These are phyloP conservation scores for Globisporangium polare DNA, from an alignment of 352 stramenopile genomes.

Conservation along the genomic window DNA sequence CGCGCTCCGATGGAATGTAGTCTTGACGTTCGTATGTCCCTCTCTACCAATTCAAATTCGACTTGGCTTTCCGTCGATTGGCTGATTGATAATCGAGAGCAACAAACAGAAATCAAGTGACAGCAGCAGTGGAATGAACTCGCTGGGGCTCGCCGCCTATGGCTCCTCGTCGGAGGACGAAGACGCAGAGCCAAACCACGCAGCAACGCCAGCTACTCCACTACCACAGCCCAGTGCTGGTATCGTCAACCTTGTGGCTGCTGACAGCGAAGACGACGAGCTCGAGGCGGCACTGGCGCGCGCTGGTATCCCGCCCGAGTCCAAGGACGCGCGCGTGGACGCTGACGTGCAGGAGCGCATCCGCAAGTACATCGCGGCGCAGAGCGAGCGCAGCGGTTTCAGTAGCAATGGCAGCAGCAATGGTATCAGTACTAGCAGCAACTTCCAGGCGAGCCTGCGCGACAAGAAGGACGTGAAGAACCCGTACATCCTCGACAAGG, in stretches of 20 bases:
- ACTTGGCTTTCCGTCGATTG: neutral
- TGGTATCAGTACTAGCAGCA: neutral
- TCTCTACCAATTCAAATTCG: neutral
- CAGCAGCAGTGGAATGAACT: slow-evolving; percentile 20
- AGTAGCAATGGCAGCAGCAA: slow-evolving; percentile 5
- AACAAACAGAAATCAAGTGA: neutral
- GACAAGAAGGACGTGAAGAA: slow-evolving; percentile 85
- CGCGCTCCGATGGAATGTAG: neutral
- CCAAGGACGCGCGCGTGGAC: slow-evolving; percentile 14
- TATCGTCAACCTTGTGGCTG: neutral
- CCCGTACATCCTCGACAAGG: slow-evolving; percentile 83
- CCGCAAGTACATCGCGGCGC: slow-evolving; percentile 46
- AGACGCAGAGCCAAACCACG: slow-evolving; percentile 1
- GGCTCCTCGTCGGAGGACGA: slow-evolving; percentile 35
- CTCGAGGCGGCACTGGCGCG: slow-evolving; percentile 28
- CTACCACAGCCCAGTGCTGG: neutral
- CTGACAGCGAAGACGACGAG: slow-evolving; percentile 10
- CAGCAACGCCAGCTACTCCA: neutral
- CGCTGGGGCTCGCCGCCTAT: slow-evolving; percentile 30
- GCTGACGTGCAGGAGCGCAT: slow-evolving; percentile 58
- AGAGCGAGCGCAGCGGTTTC: slow-evolving; percentile 17
- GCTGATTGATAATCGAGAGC: neutral
- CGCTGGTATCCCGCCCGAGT: slow-evolving; percentile 41
- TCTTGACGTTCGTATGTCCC: neutral
- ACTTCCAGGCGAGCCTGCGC: slow-evolving; percentile 70